These are phyloP conservation scores for Mycena filopes DNA, from an alignment of 768 basidiomycete genomes.

Conservation along the genomic window DNA sequence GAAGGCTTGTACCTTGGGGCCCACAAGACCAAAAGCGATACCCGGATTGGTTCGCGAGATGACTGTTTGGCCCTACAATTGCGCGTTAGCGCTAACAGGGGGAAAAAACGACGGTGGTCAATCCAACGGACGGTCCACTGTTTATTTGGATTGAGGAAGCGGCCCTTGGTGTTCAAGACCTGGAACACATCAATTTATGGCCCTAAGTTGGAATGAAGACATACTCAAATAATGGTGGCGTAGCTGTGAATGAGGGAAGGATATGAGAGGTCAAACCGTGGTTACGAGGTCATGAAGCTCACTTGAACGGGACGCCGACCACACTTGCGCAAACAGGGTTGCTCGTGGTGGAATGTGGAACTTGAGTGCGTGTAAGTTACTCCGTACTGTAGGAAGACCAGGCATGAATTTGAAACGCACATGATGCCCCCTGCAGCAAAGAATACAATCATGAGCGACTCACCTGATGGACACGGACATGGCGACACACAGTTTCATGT, in stretches of 20 bases:
- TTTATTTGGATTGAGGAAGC: slow-evolving; percentile 37
- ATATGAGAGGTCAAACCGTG: background rate
- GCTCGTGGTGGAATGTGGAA: slow-evolving; percentile 40
- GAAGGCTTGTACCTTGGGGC: slow-evolving; percentile 32
- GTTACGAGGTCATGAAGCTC: background rate
- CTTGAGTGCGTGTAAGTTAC: too few species aligned
- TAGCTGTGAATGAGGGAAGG: slow-evolving; percentile 30
- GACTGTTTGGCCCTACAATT: slow-evolving; percentile 36
- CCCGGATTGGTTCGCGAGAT: slow-evolving; percentile 41
- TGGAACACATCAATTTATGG: too few species aligned
- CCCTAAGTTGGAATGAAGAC: too few species aligned
- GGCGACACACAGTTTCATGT: slow-evolving; percentile 40
- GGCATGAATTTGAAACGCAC: too few species aligned
- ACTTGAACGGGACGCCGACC: slow-evolving; percentile 40
- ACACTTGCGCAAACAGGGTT: slow-evolving; percentile 36
- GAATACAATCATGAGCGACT: background rate
- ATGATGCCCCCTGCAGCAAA: slow-evolving; percentile 36
- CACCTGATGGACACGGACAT: background rate
- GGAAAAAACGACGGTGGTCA: too few species aligned
- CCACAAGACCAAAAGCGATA: slow-evolving; percentile 39
- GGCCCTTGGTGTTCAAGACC: slow-evolving; percentile 38
- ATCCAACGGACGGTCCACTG: slow-evolving; percentile 37
- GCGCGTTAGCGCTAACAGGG: too few species aligned
- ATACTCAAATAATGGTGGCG: slow-evolving; percentile 31
- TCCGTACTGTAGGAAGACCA: too few species aligned